Evolutionary conservation across 1,284 basidiomycete genomes (phyloP), one percentile per base, ranked within the genome.

Genomic region (Cryptococcus hybrid): DNA sequence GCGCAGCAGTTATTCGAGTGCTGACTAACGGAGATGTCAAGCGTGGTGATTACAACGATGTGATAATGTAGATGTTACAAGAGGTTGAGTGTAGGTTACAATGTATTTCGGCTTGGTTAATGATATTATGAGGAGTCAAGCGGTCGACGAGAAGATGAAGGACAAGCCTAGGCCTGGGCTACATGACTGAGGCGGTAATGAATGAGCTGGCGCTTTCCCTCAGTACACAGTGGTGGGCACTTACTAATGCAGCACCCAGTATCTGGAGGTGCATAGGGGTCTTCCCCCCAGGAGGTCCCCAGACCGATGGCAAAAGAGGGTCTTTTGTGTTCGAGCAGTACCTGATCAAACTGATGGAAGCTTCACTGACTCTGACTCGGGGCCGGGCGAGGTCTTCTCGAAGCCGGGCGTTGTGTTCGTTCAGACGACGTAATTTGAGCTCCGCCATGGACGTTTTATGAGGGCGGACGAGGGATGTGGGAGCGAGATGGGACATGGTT

Each of bases 321-420:
- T 96, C 93, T 69, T 86, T 88, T 38, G 91, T 95, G 35, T 84
- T 86, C 78, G 90, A 90, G 83, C 90, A 92, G 76, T 90, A 95
- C 55, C 88, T 86, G 73, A 97, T 95, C 61, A 98, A 78, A 69
- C 93, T 89, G 77, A 43, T 15, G 24, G n/a, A 15, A 44, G 94
- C 94, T 78, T 96, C 92, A 71, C 90, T 92, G 48, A 97, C 90
- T 60, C 88, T 84, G 63, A 94, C 85, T 64, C 94, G 82, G 34
- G 92, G 92, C 63, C 94, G 80, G 51, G 88, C 86, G 60, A 97
- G 80, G 75, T 98, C 94, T 79, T 97, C 94, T 70, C 86, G 82
- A 67, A 98, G 79, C 59, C 94, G 84, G 74, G 89, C 86, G 74
- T 97, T 98, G 80, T 97, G 92, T 81, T 98, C 94, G 60, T 87